A percentile compares a stretch with the other conserved stretches of the same genome.
Evolutionary conservation across 352 stramenopile species (phyloP).

Genomic region (Pythium biforme): DNA sequence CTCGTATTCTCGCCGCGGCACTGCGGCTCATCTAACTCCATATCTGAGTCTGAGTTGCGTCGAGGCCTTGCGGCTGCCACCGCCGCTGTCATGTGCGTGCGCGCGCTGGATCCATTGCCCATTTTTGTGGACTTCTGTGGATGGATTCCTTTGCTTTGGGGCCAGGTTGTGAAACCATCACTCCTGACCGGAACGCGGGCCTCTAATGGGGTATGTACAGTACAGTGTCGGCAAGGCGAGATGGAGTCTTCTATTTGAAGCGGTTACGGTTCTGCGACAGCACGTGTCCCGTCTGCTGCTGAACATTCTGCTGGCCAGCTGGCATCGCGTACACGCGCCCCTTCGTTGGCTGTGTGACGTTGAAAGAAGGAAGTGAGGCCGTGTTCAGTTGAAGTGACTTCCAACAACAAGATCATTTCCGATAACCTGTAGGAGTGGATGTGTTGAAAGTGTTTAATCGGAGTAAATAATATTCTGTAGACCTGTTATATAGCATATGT

Average conservation of each 20-base stretch:
- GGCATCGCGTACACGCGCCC: slow-evolving; percentile 2
- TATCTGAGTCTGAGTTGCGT: not conserved
- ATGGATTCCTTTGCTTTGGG: not conserved
- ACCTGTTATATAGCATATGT: not conserved
- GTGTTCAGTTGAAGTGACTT: slow-evolving; percentile 3
- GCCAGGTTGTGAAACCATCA: not conserved
- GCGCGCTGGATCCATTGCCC: not conserved
- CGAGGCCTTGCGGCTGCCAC: not conserved
- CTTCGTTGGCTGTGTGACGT: slow-evolving; percentile 15
- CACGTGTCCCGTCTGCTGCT: slow-evolving; percentile 5
- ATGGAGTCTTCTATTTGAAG: not conserved
- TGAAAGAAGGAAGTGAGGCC: not conserved
- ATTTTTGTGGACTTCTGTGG: too few relatives aligned
- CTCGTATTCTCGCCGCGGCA: not conserved
- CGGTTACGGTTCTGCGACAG: not conserved
- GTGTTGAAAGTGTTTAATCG: not conserved
- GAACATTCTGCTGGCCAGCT: slow-evolving; percentile 6
- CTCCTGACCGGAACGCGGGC: not conserved
- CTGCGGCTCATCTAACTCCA: too few relatives aligned
- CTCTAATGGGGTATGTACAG: slow-evolving; percentile 1
- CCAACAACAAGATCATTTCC: not conserved
- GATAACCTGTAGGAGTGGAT: not conserved
- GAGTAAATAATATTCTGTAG: not conserved
- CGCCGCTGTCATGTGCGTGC: not conserved
- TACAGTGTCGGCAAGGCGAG: not conserved